Evolutionary conservation across 352 stramenopile genomes (phyloP), one percentile per base, ranked within the genome.

Genomic region (Globisporangium emineosum): DNA sequence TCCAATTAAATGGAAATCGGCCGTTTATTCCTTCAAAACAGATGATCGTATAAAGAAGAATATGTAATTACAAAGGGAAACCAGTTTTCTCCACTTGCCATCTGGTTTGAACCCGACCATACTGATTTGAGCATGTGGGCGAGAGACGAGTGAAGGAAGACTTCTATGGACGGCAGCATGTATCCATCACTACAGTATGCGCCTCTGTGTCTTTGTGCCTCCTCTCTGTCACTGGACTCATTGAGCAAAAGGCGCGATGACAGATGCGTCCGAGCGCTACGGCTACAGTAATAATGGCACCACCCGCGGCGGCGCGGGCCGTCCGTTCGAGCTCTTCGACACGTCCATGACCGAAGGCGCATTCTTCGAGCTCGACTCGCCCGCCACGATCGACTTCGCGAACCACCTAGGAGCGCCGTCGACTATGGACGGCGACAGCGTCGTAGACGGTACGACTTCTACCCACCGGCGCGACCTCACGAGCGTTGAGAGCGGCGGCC

Each of bases 361-460:
- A 21, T 68, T 60, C 56, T 68, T 68, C 43, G 47, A 60, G 47
- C 23, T 64, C 49, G 63, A 68, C 15, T 64, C 63, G 27, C 63
- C 63, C 10, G 33, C 40, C 40, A 47, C 40, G 7, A 47, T 42
- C 2, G 56, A 7, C 3, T 25, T 8, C 43, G 25, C 23, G 3
- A n/a, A 29, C 10, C 47, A 29, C 19, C 43, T 55, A 23, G 40
- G 17, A 12, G 49, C 63, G n/a, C 54, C 55, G 47, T 68, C 63
- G 27, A 47, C 47, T 7, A 35, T 64, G 7, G 56, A 60, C 5
- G 56, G 37, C 35, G 32, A 32, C 49, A 68, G 56, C 54, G 47
- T 60, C 9, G 30, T 32, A 7, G 10, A 30, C 5, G 40, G 40
- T 10, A 17, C 32, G 40, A 57, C 42, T 2, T 56, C 52, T 3